These are phyloP conservation scores for Cytospora mali DNA, from an alignment of 2,329 filamentous ascomycete species.

Conservation along the genomic window DNA sequence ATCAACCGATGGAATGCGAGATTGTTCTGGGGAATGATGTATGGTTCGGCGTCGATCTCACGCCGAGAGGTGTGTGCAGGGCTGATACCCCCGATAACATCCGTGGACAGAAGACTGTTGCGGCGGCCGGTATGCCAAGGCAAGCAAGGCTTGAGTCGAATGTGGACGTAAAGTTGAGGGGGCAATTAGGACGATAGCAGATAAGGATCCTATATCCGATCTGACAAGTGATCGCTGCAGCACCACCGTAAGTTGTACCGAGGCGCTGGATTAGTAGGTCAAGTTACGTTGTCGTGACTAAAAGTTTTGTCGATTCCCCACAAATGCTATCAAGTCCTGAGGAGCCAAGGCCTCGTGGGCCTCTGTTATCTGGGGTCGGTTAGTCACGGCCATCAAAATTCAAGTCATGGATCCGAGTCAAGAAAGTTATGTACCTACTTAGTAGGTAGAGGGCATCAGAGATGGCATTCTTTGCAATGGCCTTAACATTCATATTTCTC, in stretches of 20 bases:
- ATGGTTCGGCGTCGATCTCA: background rate
- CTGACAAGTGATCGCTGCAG: background rate
- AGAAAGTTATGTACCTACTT: no score
- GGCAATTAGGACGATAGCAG: background rate
- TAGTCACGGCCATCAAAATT: conserved; percentile 5
- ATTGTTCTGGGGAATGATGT: background rate
- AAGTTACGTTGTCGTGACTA: conserved; percentile 8
- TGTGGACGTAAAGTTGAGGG: background rate
- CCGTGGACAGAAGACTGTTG: no score
- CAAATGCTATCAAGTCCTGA: conserved; percentile 6
- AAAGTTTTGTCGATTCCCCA: conserved; percentile 13
- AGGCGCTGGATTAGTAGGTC: background rate
- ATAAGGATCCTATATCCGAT: background rate
- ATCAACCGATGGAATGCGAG: background rate
- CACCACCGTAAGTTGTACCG: background rate
- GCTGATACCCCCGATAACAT: no score
- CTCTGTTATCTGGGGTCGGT: conserved; percentile 20
- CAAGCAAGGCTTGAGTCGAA: background rate
- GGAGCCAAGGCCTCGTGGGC: conserved; percentile 6
- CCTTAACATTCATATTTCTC: background rate
- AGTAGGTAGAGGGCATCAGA: no score
- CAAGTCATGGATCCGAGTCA: background rate
- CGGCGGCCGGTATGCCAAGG: background rate
- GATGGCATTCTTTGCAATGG: background rate
- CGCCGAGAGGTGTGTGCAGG: background rate